Evolutionary conservation across 2,329 filamentous ascomycete species (phyloP).

Genomic region (Passalora sequoiae): DNA sequence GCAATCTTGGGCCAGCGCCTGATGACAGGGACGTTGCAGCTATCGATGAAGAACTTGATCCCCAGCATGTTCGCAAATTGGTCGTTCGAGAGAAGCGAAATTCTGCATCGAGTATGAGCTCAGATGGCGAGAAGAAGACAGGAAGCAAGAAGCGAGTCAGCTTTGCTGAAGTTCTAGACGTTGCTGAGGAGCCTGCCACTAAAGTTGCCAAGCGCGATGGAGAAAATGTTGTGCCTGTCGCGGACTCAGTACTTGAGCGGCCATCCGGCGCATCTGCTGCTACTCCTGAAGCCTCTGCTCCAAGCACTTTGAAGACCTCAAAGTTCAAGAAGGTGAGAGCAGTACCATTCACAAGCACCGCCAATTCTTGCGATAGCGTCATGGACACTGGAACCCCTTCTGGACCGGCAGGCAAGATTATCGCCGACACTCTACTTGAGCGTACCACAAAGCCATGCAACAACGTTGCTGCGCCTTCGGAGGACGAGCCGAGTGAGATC

Average conservation of each 20-base stretch:
- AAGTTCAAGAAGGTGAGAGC: constrained; percentile 37
- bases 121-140: constrained; percentile 32
- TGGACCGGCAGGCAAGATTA: constrained; percentile 26
- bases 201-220: constrained; percentile 21
- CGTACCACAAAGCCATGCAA: constrained; percentile 29
- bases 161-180: constrained; percentile 71
- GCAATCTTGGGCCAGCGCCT: constrained; percentile 52
- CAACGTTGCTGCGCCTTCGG: constrained; percentile 31
- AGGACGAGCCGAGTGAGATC: constrained; percentile 53
- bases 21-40: constrained; percentile 30
- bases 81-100: constrained; percentile 37
- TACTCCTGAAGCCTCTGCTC: constrained; percentile 21
- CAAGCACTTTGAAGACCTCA: constrained; percentile 32
- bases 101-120: constrained; percentile 16
- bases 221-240: constrained; percentile 20
- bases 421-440: constrained; percentile 53
- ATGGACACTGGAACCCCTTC: constrained; percentile 13
- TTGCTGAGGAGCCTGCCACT: constrained; percentile 48
- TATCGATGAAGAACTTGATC: constrained; percentile 41
- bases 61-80: constrained; percentile 54
- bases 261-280: constrained; percentile 8
- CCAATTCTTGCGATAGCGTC: constrained; percentile 3
- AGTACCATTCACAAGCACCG: not conserved
- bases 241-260: constrained; percentile 44
- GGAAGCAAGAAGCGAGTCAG: constrained; percentile 63